These are phyloP conservation scores for Tubosaeta brunneosetosa DNA, from an alignment of 768 basidiomycete genomes.

Conservation along the genomic window DNA sequence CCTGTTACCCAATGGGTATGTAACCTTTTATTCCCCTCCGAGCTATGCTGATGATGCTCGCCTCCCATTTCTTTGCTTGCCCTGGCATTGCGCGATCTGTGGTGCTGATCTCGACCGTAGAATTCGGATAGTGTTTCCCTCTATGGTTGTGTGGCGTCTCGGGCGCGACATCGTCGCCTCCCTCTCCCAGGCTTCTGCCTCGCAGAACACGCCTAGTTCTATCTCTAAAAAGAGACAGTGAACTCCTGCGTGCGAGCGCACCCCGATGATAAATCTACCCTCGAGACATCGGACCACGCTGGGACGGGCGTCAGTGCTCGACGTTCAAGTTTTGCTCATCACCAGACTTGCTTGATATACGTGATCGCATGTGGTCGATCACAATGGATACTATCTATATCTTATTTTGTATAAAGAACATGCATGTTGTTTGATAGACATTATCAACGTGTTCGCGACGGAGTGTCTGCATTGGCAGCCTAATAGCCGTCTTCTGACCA, in stretches of 20 bases:
- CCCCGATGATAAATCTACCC: too few species aligned
- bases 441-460: neutral
- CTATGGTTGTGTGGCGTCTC: slow-evolving; percentile 52
- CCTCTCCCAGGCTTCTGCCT: slow-evolving; percentile 29
- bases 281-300: too few species aligned
- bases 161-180: slow-evolving; percentile 56
- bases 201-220: slow-evolving; percentile 23
- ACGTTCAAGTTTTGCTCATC: neutral
- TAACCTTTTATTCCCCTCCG: neutral
- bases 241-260: neutral
- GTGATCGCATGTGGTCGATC: neutral
- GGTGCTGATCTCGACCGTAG: slow-evolving; percentile 32
- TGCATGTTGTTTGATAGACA: neutral
- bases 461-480: neutral
- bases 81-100: neutral
- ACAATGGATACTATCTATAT: neutral
- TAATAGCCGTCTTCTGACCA: neutral
- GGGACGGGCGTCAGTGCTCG: too few species aligned
- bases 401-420: neutral
- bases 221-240: slow-evolving; percentile 30
- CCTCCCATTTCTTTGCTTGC: neutral
- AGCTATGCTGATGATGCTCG: slow-evolving; percentile 3
- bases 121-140: slow-evolving; percentile 74
- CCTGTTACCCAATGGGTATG: slow-evolving; percentile 78
- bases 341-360: neutral